Base-by-base conservation (phyloP, 1,139 yeast species). In the Geotrichum aggregatum region DNA sequence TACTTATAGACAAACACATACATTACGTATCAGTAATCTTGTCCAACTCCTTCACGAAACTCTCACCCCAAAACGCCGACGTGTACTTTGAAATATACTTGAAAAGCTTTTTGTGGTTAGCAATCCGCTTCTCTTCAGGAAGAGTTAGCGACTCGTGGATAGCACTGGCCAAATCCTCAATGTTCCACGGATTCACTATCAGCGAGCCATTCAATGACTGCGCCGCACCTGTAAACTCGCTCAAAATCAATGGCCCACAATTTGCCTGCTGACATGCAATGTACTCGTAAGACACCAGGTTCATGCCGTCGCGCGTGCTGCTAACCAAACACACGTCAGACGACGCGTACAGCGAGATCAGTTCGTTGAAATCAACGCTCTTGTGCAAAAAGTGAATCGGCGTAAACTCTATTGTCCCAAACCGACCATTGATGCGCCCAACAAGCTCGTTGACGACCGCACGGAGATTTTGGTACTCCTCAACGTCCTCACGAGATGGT, bases 221-320 rank as follows among this genome's bases (percentile, higher is more conserved):
- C 0, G 98, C 98, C n/a, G 98, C 98, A 46, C 99, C 99, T 0
- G 98, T 95, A 72, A 92, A 92, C 70, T 92, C 99, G 45, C 95
- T 84, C 56, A 92, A 71, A 47, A 92, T 85, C 60, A 92, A 75
- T 2, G 88, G 82, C 7, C 99, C 99, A 59, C 88, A 84, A 55
- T 83, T 82, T 47, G 83, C 83, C 61, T 86, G 80, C 69, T 92
- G 99, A 66, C 98, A 91, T 0, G 98, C 97, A 64, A 94, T 88
- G 69, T 92, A 92, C 71, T 92, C 99, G 67, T 88, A 92, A 52
- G 94, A 82, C 40, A 92, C 99, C 64, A 92, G 78, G 67, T 92
- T 92, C 99, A 92, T 92, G 62, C 99, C 99, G 66, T 92, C 99
- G 65, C 99, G 79, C 1, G 99, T 92, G 2, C 96, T 86, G 52